Evolutionary conservation across 305 asterid species (phyloP).

Genomic region (Coffea humblotiana): DNA sequence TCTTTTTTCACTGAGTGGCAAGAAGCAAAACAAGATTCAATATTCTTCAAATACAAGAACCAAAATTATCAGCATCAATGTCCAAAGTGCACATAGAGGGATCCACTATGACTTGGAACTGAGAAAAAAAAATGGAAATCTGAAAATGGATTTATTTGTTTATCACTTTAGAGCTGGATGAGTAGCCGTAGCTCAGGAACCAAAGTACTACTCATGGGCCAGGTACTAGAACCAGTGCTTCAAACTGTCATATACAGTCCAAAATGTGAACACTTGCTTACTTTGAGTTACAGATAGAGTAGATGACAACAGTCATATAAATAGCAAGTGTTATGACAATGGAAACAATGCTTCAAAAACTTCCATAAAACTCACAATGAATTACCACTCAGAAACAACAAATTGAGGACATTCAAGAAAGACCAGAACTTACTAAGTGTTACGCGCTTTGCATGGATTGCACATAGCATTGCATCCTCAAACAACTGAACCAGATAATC

Average conservation of each 20-base stretch:
- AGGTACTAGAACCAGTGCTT: not conserved
- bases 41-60: not conserved
- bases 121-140: not conserved
- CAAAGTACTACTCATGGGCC: not conserved
- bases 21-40: slow-evolving; percentile 8
- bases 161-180: not conserved
- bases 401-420: not conserved
- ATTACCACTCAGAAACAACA: not conserved
- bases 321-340: not conserved
- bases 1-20: slow-evolving; percentile 83
- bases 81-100: not conserved
- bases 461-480: slow-evolving; percentile 83
- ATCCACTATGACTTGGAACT: not conserved
- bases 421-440: slow-evolving; percentile 74
- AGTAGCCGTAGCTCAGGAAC: not conserved
- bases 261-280: too few species aligned
- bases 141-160: not conserved
- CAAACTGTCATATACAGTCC: not conserved
- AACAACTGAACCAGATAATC: slow-evolving; percentile 71
- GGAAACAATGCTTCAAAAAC: not conserved
- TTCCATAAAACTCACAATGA: not conserved
- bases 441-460: slow-evolving; percentile 95
- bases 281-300: not conserved
- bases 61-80: not conserved
- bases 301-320: not conserved